Evolutionary conservation across 2,329 filamentous ascomycete genomes (phyloP), one percentile per base, ranked within the genome.

Genomic region (Trichoderma afroharzianum): DNA sequence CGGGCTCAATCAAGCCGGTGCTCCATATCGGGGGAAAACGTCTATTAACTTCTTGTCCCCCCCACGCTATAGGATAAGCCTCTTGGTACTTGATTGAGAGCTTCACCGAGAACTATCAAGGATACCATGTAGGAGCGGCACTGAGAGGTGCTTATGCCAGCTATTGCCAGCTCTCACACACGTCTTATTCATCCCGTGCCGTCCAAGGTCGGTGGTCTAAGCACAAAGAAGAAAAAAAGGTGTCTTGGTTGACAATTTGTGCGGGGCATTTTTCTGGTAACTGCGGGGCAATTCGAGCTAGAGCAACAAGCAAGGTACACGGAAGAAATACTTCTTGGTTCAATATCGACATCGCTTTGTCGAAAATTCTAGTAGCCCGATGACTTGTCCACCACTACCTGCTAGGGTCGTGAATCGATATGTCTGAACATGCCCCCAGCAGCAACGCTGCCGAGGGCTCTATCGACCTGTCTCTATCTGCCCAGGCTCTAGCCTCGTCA

Each of bases 401-500:
- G 57, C 67, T 18, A 59, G 67, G 57, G 67, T 36, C 21, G 55
- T 58, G 57, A 69, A 55, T 66, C 68, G 61, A 70, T 64, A 70
- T 70, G 62, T 70, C 68, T 70, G 62, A 66, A 39, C 47, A 66
- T 70, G 58, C 36, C 26, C 57, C 24, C 57, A 69, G 67, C 67
- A 53, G 67, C 55, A 47, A 53, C 28, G 67, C 67, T 69, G 67
- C 57, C 36, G 67, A 69, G 58, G 55, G 30, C 30, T 50, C 30
- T 43, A 30, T 43, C 39, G 67, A 69, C 21, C 50, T 69, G 67
- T 50, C 67, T 69, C 57, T 33, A 53, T 69, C 67, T 53, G 85
- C 83, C 76, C 80, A 82, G 63, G 86, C 85, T 66, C 81, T 92
- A 72, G 83, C 85, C 66, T 90, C 89, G 55, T 91, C 91, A 61